Evolutionary conservation across 2,329 filamentous ascomycete species (phyloP), one percentile per base, ranked within the genome.

Genomic region (Fusarium paranaense): DNA sequence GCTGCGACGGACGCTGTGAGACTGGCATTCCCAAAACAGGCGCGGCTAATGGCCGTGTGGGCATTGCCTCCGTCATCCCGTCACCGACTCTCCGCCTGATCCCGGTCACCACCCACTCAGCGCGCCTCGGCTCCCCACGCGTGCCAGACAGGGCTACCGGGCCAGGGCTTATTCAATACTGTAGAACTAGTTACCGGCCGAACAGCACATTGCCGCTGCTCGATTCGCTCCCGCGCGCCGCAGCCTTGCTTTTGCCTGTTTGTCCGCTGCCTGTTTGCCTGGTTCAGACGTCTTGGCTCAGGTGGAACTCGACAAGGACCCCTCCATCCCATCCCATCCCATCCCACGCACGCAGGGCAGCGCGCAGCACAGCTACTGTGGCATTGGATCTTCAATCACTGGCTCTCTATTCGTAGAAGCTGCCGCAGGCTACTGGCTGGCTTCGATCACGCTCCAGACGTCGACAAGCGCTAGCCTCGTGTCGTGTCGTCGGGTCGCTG

Each of bases 111-210:
- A 56, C 57, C 72, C 72, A 73, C 66, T 74, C 60, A 65, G 62
- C 65, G 66, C 66, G 60, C 62, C 65, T 73, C 66, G 54, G 22
- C 62, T 69, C 70, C 62, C 73, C 72, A 75, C 72, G 72, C 66
- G 40, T 67, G 22, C 45, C 45, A 62, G 63, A 60, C 72, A 69
- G 65, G 62, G 62, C 68, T 69, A 42, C 40, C 42, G n/a, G n/a
- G 25, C 50, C 59, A 52, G 45, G 45, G 33, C 32, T 50, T 62
- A 38, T 37, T 45, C 45, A 35, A 47, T 25, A 45, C 40, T 45
- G 40, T 45, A 14, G n/a, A 45, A 13, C 13, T 62, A 52, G 42
- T 38, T 37, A 27, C 59, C 59, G 30, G 37, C 30, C 14, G 27
- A 35, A 22, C n/a, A 35, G 30, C 63, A 54, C 45, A 50, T 57